Evolutionary conservation across 2,329 filamentous ascomycete genomes (phyloP), one percentile per base, ranked within the genome.

Genomic region (Dothistroma pini): DNA sequence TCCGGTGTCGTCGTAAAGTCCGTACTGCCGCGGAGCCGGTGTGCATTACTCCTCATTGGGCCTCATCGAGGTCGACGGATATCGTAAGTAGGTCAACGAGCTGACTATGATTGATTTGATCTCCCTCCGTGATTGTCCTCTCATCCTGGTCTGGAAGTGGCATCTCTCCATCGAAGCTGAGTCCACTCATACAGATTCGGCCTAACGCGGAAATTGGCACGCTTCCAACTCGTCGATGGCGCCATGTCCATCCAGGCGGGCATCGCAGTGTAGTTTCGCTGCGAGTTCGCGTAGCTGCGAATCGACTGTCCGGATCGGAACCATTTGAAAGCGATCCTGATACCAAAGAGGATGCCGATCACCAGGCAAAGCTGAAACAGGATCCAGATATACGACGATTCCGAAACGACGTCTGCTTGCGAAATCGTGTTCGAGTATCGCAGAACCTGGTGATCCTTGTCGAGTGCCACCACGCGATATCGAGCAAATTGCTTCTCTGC

Each of bases 401-500:
- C 54, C 5, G 44, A 19, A 11, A 19, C 54, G 7, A 50, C 54
- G 21, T 57, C 50, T 9, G 51, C 56, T 19, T 57, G 44, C 11
- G 48, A 55, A 22, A 57, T 41, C 4, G 57, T 47, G 12, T 65
- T 60, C 9, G 65, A 66, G 35, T 64, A 63, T 22, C 61, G 59
- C 10, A 71, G 52, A 11, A 69, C 57, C 1, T 63, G 62, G 53
- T 67, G 66, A 14, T 62, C 60, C 4, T 49, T 57, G 51, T 71
- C 66, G 25, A 69, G 47, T 0, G 69, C 69, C 12, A 64, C 65
- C 6, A 69, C 66, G 38, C 69, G 66, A 49, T 63, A 64, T 2
- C 57, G 60, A 11, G 58, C 54, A 50, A 54, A 61, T 25, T 32
- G 38, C 32, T 56, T 60, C 6, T 63, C 57, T 21, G 56, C 10